These are phyloP conservation scores for Prunella vulgaris DNA, from an alignment of 257 asterid genomes.

Conservation along the genomic window DNA sequence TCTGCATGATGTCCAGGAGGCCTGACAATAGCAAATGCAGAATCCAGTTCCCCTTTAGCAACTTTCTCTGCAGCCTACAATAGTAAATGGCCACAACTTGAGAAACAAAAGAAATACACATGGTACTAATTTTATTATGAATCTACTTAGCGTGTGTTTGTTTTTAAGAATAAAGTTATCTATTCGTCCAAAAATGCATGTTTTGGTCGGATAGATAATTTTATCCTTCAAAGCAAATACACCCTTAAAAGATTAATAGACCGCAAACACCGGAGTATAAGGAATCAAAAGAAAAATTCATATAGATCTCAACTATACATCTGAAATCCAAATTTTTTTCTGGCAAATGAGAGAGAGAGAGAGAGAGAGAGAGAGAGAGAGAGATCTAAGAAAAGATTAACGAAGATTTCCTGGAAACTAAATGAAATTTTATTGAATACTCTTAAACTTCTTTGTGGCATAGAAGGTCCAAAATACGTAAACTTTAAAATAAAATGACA, in stretches of 20 bases:
- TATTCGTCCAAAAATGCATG: no score
- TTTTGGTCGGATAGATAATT: no score
- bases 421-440: not conserved
- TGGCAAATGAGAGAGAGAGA: not conserved
- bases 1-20: constrained; percentile 99
- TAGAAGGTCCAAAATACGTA: not conserved
- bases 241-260: not conserved
- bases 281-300: no score
- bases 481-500: not conserved
- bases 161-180: no score
- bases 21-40: constrained; percentile 87
- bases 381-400: not conserved
- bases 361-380: no score
- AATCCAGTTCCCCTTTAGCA: constrained; percentile 77
- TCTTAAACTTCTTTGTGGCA: not conserved
- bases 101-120: not conserved
- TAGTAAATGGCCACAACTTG: not conserved
- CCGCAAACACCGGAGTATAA: not conserved
- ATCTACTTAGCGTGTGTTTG: no score
- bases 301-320: not conserved
- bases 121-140: not conserved
- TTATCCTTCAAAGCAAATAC: no score
- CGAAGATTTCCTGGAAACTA: not conserved
- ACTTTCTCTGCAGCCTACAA: constrained; percentile 78
- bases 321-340: not conserved